Percentiles rank a stretch among this genome's conserved stretches.
These are phyloP conservation scores for Oryza rufipogon DNA, from an alignment of 176 grass and related monocot genomes.

Conservation along the genomic window DNA sequence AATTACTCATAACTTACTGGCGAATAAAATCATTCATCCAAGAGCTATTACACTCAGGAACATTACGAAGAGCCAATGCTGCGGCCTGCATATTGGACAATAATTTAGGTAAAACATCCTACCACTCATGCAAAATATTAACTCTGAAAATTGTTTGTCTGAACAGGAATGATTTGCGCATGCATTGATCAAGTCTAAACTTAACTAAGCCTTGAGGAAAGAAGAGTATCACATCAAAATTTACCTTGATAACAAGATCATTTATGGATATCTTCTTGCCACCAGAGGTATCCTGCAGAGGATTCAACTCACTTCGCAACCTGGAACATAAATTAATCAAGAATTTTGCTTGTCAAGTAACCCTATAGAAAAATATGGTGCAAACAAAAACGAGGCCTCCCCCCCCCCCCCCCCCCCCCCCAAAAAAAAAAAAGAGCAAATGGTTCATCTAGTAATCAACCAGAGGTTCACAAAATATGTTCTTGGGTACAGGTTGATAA, in stretches of 20 bases:
- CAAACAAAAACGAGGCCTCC: not conserved
- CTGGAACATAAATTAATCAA: slow-evolving; percentile 37
- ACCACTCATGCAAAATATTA: not conserved
- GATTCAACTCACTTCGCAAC: slow-evolving; percentile 78
- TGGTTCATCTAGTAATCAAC: not conserved
- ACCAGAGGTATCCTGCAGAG: slow-evolving; percentile 83
- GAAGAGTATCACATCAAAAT: not conserved
- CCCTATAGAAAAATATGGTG: not conserved
- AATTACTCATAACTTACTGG: slow-evolving; percentile 51
- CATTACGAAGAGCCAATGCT: slow-evolving; percentile 74
- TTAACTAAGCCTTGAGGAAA: not conserved
- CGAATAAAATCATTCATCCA: slow-evolving; percentile 86
- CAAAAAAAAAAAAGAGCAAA: not conserved
- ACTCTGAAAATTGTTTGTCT: not conserved
- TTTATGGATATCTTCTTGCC: slow-evolving; percentile 96
- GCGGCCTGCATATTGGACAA: slow-evolving; percentile 51
- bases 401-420: too few relatives aligned
- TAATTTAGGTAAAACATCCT: not conserved
- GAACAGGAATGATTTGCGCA: not conserved
- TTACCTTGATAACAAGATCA: slow-evolving; percentile 96
- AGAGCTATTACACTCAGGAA: slow-evolving; percentile 75
- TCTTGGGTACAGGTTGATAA: not conserved
- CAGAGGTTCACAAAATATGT: not conserved
- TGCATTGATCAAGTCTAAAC: not conserved
- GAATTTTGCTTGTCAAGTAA: not conserved